phyloP scores from a whole-genome alignment of 164 flowering plant species.

The Echeveria elegans region DNA sequence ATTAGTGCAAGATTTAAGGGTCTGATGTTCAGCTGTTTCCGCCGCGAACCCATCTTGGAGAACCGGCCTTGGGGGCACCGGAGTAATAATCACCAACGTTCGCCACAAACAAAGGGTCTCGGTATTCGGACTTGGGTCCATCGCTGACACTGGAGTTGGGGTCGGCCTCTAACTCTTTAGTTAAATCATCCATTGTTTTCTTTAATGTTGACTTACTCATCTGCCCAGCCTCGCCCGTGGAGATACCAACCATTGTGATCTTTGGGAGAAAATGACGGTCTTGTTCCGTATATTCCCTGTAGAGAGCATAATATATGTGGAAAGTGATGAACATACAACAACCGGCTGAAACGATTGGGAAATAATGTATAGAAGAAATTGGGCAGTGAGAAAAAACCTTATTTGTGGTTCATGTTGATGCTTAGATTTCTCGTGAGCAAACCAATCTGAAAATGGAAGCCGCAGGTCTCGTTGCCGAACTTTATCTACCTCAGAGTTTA shows the following conservation, averaged over 20 bases:
- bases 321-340: neutral
- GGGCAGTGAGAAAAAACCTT: neutral
- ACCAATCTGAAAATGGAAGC: constrained; percentile 63
- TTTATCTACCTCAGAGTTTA: constrained; percentile 17
- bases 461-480: constrained; percentile 21
- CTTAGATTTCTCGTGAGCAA: constrained; percentile 35
- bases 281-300: neutral
- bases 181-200: constrained; percentile 77
- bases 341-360: neutral
- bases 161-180: constrained; percentile 55
- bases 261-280: constrained; percentile 68
- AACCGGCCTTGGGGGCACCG: constrained; percentile 36
- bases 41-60: constrained; percentile 44
- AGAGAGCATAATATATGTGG: neutral
- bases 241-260: constrained; percentile 91
- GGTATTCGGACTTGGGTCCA: constrained; percentile 32
- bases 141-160: constrained; percentile 16
- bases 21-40: constrained; percentile 15
- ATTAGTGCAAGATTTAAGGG: neutral
- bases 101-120: constrained; percentile 94
- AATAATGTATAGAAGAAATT: neutral
- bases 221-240: constrained; percentile 62
- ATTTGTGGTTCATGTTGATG: constrained; percentile 18
- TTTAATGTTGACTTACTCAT: constrained; percentile 64
- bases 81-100: constrained; percentile 72